Conservation (phyloP, 768 basidiomycete species). For the Gloeostereum incarnatum region DNA sequence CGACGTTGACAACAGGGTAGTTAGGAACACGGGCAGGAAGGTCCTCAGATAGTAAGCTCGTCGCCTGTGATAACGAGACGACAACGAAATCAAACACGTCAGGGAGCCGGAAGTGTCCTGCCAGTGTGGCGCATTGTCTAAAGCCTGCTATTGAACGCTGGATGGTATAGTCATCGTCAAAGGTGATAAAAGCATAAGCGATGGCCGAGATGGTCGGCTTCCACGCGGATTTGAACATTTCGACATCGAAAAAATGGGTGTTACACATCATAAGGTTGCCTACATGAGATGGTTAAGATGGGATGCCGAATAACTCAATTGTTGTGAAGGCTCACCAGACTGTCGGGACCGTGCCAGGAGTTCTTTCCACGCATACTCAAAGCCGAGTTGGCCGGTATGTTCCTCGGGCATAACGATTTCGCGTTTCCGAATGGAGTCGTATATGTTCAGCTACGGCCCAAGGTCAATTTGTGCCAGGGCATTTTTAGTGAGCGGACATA, state of each 20-base stretch:
- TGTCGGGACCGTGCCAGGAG: constrained; percentile 73
- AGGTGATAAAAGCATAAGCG: constrained; percentile 90
- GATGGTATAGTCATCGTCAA: constrained; percentile 95
- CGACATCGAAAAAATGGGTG: constrained; percentile 71
- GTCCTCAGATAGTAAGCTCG: constrained; percentile 72
- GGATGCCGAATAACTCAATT: constrained; percentile 1
- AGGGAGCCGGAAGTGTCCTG: constrained; percentile 79
- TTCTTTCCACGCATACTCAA: constrained; percentile 99
- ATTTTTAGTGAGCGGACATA: constrained; percentile 20
- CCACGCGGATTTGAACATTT: constrained; percentile 95
- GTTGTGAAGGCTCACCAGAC: constrained; percentile 43
- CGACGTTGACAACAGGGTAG: constrained; percentile 84
- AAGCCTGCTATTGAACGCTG: constrained; percentile 95
- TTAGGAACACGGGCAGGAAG: constrained; percentile 66
- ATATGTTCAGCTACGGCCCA: constrained; percentile 66
- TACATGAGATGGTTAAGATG: constrained; percentile 20
- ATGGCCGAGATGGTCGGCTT: constrained; percentile 89
- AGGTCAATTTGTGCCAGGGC: not conserved
- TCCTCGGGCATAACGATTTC: constrained; percentile 99
- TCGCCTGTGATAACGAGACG: constrained; percentile 85
- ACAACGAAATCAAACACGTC: constrained; percentile 98
- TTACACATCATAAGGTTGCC: constrained; percentile 72
- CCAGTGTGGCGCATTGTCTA: constrained; percentile 90
- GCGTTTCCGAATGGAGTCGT: constrained; percentile 86
- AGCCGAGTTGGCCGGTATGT: constrained; percentile 91